phyloP scores from a whole-genome alignment of 805 yeast genomes.

The Candida germanica region DNA sequence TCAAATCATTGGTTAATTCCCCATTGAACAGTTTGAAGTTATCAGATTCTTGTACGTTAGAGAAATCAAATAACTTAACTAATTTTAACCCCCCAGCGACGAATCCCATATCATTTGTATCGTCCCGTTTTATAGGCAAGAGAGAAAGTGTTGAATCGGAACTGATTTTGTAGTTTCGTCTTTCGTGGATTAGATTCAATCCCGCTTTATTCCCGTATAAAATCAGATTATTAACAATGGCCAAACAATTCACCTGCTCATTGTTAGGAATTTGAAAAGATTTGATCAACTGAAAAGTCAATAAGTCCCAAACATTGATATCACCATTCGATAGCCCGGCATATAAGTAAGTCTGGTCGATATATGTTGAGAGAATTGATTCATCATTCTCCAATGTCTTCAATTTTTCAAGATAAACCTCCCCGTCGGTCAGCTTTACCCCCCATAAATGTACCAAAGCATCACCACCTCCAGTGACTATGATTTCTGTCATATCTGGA shows the following conservation, averaged over 20 bases:
- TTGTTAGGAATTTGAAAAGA: conserved; percentile 20
- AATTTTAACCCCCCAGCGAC: conserved; percentile 12
- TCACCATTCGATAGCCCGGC: conserved; percentile 77
- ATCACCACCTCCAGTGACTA: conserved; percentile 78
- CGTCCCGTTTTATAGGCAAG: not conserved
- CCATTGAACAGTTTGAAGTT: not conserved
- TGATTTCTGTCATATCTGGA: conserved; percentile 16
- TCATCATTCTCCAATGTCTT: conserved; percentile 59
- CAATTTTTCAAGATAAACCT: conserved; percentile 12
- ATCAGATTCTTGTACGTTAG: not conserved
- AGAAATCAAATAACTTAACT: conserved; percentile 4
- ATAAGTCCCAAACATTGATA: conserved; percentile 83
- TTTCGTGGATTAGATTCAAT: conserved; percentile 27
- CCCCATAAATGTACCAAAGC: conserved; percentile 85
- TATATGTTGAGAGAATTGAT: conserved; percentile 67
- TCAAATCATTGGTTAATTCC: conserved; percentile 14
- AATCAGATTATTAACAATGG: conserved; percentile 6
- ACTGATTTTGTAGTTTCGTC: conserved; percentile 5
- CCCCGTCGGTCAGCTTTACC: conserved; percentile 6
- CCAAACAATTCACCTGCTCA: conserved; percentile 11
- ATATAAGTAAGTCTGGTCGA: conserved; percentile 66
- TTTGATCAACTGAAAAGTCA: conserved; percentile 67
- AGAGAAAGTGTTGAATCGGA: conserved; percentile 9
- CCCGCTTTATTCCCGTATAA: conserved; percentile 14
- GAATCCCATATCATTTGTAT: conserved; percentile 1